Percentiles rank a stretch among this genome's conserved stretches.
phyloP scores from a whole-genome alignment of 129 eudicot genomes.

The Tagetes erecta region DNA sequence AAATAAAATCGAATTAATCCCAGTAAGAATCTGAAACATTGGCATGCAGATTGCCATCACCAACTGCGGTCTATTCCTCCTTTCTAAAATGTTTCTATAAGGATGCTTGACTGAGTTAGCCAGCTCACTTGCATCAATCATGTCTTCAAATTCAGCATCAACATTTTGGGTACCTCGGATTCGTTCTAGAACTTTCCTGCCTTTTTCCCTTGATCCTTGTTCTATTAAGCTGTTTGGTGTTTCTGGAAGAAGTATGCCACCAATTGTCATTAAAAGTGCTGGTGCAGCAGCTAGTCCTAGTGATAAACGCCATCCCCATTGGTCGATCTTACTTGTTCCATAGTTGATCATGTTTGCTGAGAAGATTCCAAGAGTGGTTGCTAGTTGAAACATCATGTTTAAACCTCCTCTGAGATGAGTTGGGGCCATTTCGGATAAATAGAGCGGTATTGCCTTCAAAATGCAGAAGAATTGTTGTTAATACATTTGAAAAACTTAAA shows the following conservation, averaged over 20 bases:
- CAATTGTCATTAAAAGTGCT: conserved; percentile 75
- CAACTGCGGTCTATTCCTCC: conserved; percentile 77
- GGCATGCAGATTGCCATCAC: conserved; percentile 93
- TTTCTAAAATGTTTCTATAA: conserved; percentile 66
- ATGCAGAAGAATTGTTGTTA: conserved; percentile 16
- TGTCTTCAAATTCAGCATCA: conserved; percentile 81
- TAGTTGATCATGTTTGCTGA: conserved; percentile 91
- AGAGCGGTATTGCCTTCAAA: conserved; percentile 84
- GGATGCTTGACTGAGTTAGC: conserved; percentile 86
- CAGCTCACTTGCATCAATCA: conserved; percentile 84
- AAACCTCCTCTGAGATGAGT: conserved; percentile 84
- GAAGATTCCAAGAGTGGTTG: conserved; percentile 90
- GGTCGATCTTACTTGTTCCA: conserved; percentile 68
- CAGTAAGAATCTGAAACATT: conserved; percentile 83
- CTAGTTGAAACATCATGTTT: conserved; percentile 91
- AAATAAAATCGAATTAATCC: conserved; percentile 79
- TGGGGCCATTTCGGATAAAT: conserved; percentile 96
- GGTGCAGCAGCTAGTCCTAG: conserved; percentile 91
- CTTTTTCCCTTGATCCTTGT: conserved; percentile 54
- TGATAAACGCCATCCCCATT: conserved; percentile 97
- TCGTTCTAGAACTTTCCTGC: conserved; percentile 59
- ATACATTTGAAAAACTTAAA: neutral
- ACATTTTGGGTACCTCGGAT: conserved; percentile 79
- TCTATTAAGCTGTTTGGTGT: conserved; percentile 97
- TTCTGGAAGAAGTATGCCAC: conserved; percentile 85